Evolutionary conservation across 164 flowering plant species (phyloP).

Genomic region (Dillenia turbinata): DNA sequence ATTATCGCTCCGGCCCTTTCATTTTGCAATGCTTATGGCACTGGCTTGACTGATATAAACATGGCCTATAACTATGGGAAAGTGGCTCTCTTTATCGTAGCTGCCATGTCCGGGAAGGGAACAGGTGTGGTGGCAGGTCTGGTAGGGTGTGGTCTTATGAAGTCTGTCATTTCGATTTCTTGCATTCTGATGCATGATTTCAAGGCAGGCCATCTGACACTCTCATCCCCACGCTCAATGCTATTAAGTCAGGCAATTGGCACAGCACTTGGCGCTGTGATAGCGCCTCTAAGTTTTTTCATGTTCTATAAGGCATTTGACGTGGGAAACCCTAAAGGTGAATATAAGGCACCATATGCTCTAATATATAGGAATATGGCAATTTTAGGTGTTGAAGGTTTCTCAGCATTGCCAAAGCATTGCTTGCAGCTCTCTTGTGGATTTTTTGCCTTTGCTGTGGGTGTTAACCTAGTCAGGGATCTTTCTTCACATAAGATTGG

Average conservation of each 20-base stretch:
- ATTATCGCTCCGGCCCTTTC: conserved; percentile 52
- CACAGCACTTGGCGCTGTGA: conserved; percentile 44
- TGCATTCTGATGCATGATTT: conserved; percentile 63
- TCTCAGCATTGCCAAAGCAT: conserved; percentile 60
- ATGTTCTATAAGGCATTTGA: conserved; percentile 70
- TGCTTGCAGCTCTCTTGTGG: conserved; percentile 60
- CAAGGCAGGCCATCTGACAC: conserved; percentile 50
- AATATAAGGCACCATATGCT: conserved; percentile 62
- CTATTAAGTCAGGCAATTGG: conserved; percentile 51
- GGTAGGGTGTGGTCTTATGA: conserved; percentile 51
- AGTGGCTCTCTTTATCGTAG: conserved; percentile 47
- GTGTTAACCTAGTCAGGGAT: conserved; percentile 38
- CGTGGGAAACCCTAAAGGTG: conserved; percentile 59
- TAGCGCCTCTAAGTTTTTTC: conserved; percentile 47
- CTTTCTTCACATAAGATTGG: conserved; percentile 28
- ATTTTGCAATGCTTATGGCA: conserved; percentile 68
- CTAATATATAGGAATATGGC: conserved; percentile 72
- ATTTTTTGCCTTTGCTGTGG: conserved; percentile 47
- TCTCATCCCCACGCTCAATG: conserved; percentile 58
- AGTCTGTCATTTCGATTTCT: conserved; percentile 50
- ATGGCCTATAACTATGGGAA: conserved; percentile 68
- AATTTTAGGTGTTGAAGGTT: conserved; percentile 51
- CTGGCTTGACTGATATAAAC: conserved; percentile 59
- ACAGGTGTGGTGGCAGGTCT: conserved; percentile 52
- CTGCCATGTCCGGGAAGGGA: conserved; percentile 42